Base-by-base conservation (phyloP, 2,329 filamentous ascomycete genomes). In the Alternaria arborescens region DNA sequence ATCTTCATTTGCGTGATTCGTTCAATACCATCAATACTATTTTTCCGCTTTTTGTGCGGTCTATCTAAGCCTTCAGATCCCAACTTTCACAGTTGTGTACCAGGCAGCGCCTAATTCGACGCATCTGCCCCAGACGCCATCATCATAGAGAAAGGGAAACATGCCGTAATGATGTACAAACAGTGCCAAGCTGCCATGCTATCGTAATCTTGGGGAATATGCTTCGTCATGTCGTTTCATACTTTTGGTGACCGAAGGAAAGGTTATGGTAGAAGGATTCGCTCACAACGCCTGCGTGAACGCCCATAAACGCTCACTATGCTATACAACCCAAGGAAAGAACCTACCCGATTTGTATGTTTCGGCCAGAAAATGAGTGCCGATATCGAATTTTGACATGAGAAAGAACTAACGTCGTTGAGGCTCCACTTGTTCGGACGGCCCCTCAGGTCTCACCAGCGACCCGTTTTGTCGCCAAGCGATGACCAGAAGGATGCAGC, bases 401-500 rank as follows among this genome's bases (percentile, higher is more conserved):
- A 41, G 43, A 42, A 48, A 55, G 43, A 57, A 52, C 32, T 38
- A 41, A 26, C 41, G 16, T 36, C 30, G 18, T 47, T 28, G 46
- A 52, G 40, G 32, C 24, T 46, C 36, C 54, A 24, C 36, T 36
- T 46, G n/a, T 28, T 42, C 16, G 34, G 36, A 50, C 55, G 16
- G 54, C 56, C 8, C 52, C 47, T 55, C 50, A 67, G 22, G 50
- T 40, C 16, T 61, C 60, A 41, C 64, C 55, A 20, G 54, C 44
- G 4, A 65, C 42, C 14, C 60, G 70, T 26, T 57, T 64, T 11
- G 69, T 62, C 20, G 64, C 61, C 28, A 82, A 61, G 36, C 72
- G 69, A 58, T 77, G 75, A 6, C 80, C 80, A 10, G 77, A 79
- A 40, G 75, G 74, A 30, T 78, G 71, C 7, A 78, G 70, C 8